phyloP scores from a whole-genome alignment of 192 early-diverging fungal genomes.

The Funneliformis mosseae region DNA sequence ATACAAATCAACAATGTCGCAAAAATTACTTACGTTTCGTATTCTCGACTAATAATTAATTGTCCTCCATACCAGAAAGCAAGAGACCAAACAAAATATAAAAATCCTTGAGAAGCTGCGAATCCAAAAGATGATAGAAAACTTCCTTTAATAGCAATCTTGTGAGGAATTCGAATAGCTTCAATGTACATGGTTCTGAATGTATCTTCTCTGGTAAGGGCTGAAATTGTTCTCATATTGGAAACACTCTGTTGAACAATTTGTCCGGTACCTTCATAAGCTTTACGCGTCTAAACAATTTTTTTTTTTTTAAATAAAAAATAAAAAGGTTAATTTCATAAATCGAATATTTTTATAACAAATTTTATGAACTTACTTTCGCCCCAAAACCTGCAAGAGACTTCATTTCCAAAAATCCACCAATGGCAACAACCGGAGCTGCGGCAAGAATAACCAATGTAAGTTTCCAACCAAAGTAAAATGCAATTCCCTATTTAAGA shows the following conservation, averaged over 20 bases:
- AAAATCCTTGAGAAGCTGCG: slow-evolving; percentile 66
- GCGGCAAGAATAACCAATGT: slow-evolving; percentile 30
- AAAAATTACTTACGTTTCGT: slow-evolving; percentile 36
- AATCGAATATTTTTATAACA: neutral
- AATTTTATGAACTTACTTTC: slow-evolving; percentile 7
- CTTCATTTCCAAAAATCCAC: slow-evolving; percentile 52
- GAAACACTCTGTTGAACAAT: slow-evolving; percentile 82
- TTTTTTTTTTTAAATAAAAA: slow-evolving; percentile 59
- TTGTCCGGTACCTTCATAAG: slow-evolving; percentile 77
- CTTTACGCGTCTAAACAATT: slow-evolving; percentile 59
- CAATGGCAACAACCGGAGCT: slow-evolving; percentile 36
- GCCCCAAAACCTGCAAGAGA: slow-evolving; percentile 36
- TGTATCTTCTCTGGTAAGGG: slow-evolving; percentile 68
- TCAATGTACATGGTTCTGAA: slow-evolving; percentile 68
- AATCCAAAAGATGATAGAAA: slow-evolving; percentile 68
- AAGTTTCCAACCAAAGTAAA: slow-evolving; percentile 29
- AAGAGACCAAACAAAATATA: slow-evolving; percentile 74
- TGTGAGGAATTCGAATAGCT: slow-evolving; percentile 68
- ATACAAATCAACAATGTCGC: neutral
- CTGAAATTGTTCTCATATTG: slow-evolving; percentile 82
- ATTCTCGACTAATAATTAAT: slow-evolving; percentile 54
- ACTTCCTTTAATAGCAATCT: slow-evolving; percentile 63
- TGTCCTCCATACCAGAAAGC: slow-evolving; percentile 76
- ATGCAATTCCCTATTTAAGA: slow-evolving; percentile 21
- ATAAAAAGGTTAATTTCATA: neutral